Evolutionary conservation across 305 asterid genomes (phyloP), one percentile per base, ranked within the genome.

Genomic region (Salvia sclarea): DNA sequence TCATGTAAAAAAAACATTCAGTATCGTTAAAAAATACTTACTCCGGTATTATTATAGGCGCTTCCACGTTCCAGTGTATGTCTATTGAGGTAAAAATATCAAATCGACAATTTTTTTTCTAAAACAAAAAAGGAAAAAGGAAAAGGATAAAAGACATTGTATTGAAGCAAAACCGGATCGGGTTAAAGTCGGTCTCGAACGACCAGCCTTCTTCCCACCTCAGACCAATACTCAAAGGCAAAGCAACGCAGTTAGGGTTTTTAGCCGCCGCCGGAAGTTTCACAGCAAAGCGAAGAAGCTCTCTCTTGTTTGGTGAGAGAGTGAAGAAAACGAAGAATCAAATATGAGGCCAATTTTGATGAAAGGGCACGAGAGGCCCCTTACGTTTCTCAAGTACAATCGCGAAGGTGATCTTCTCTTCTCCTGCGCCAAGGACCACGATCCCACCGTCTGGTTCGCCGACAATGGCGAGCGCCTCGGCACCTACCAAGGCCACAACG

Each of bases 291-390:
- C 24, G 24, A 6, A 53, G 24, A 6, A 53, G 17, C 59, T 11
- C 9, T 22, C 7, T 21, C 16, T 4, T 20, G 11, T 21, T 38
- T 20, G 65, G 16, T 35, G 5, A 3, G 33, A 30, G 40, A 25
- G 69, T 6, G 24, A 17, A 44, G 24, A 18, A 20, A 52, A 33
- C 4, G 28, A 28, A 45, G 13, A 18, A 57, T 17, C 17, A 8
- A 70, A 50, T 60, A 91, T 91, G 96, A 91, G 94, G 81, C 96
- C 97, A 5, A 90, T 88, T 50, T 75, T 90, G 86, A 85, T 93
- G 96, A 93, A 91, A 75, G 98, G 97, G 43, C 97, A 93, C 20
- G 96, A 91, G 79, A 85, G 98, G 97, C 97, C 98, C 3, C 75
- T 93, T 4, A 93, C 98, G 0, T 93, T 88, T 63, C 76, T 93